Base-by-base conservation (phyloP, 257 asterid species). In the Solanum lycopersicoides region DNA sequence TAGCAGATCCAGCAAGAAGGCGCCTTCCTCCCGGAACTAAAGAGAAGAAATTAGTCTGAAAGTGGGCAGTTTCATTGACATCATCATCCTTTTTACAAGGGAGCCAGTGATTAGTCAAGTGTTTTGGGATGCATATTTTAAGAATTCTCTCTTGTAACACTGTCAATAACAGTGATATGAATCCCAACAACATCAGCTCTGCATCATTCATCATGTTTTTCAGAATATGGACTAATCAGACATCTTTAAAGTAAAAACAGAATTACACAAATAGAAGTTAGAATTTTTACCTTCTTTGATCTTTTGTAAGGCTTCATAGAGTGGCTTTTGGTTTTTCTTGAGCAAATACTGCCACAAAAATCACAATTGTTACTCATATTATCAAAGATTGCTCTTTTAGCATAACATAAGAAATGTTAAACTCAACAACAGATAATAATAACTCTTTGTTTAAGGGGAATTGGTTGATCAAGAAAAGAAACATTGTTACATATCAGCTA, bases 101-200 rank as follows among this genome's bases (percentile, higher is more conserved):
- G 86, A 94, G 94, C 97, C 95, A 94, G 87, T 89, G 87, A 66
- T 91, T 35, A 3, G 89, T 79, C 86, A 89, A 87, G 91, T 90
- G 84, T 66, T 92, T 89, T 21, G 91, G 93, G 35, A 95, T 91
- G 88, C 97, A 95, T 63, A 94, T 87, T 72, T 89, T 88, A 14
- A 66, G 83, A 50, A 95, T 89, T 53, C 91, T 89, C 35, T 16
- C 50, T 89, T 95, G 97, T 9, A 84, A 90, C 32, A 92, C 94
- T 12, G 91, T 88, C 88, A 95, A 89, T 88, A 95, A 87, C 79
- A 95, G 89, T 56, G 98, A 95, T 88, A 95, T 94, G 84, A 95
- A 95, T 71, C 98, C 98, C 91, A 95, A 80, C 87, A 95, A 87
- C 98, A 95, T 95, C 93, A 95, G 89, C 91, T 94, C 98, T 95